phyloP scores from a whole-genome alignment of 208 protist genomes.

The Phytomonas serpens region DNA sequence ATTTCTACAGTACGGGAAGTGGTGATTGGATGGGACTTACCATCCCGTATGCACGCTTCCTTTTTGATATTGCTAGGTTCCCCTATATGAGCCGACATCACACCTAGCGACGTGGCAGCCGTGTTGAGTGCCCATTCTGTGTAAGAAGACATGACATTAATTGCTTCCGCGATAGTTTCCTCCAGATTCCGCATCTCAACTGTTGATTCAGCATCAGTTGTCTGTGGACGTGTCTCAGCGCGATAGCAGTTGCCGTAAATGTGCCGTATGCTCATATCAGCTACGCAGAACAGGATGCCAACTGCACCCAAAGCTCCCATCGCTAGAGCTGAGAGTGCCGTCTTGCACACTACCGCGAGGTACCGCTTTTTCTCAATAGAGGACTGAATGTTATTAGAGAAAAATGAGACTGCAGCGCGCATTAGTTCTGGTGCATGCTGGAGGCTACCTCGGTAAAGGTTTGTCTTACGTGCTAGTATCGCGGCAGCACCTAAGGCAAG shows the following conservation, averaged over 20 bases:
- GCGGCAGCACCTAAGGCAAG: conserved; percentile 28
- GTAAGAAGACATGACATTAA: conserved; percentile 44
- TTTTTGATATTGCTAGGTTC: conserved; percentile 33
- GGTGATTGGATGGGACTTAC: conserved; percentile 45
- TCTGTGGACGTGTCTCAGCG: neutral
- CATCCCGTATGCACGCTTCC: conserved; percentile 62
- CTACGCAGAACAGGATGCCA: conserved; percentile 38
- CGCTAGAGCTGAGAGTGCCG: conserved; percentile 35
- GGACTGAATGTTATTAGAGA: conserved; percentile 7
- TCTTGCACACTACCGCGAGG: conserved; percentile 28
- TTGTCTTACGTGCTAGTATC: conserved; percentile 32
- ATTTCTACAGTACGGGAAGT: conserved; percentile 69
- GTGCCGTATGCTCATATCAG: conserved; percentile 29
- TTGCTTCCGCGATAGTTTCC: conserved; percentile 16
- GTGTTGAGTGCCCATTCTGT: conserved; percentile 45
- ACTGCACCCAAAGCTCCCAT: conserved; percentile 47
- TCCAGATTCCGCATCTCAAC: conserved; percentile 20
- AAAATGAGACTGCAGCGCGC: conserved; percentile 15
- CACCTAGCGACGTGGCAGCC: conserved; percentile 43
- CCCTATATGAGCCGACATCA: conserved; percentile 64
- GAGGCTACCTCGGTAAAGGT: conserved; percentile 34
- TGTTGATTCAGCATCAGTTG: neutral
- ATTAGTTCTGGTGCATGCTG: conserved; percentile 20
- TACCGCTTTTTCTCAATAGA: conserved; percentile 29
- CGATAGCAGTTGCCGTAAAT: conserved; percentile 23